Percentiles rank a stretch among this genome's conserved stretches.
These are phyloP conservation scores for Prunus yedoensis DNA, from an alignment of 331 rosid species.

Conservation along the genomic window DNA sequence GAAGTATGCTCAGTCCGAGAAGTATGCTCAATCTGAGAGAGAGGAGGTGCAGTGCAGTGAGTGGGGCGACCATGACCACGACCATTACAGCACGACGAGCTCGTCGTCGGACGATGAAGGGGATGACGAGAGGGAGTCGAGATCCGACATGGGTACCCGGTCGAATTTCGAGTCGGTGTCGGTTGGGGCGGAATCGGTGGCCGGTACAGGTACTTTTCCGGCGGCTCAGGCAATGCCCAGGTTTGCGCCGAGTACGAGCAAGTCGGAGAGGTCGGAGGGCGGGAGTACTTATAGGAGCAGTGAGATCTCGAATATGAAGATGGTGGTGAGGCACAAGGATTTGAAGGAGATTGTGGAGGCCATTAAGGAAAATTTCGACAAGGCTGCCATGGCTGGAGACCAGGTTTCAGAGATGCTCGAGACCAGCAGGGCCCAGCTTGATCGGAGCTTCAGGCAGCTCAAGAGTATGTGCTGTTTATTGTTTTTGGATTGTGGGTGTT, in stretches of 20 bases:
- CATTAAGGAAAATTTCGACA: conserved; percentile 73
- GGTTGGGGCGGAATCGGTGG: conserved; percentile 29
- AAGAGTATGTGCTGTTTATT: conserved; percentile 52
- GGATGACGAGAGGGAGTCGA: conserved; percentile 46
- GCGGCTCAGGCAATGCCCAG: conserved; percentile 18
- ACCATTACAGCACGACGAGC: conserved; percentile 71
- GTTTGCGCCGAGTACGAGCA: conserved; percentile 29
- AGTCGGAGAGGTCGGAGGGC: conserved; percentile 44
- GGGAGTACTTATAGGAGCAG: conserved; percentile 36
- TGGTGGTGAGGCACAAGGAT: conserved; percentile 89
- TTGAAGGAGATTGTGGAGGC: conserved; percentile 94
- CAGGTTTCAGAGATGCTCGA: conserved; percentile 82
- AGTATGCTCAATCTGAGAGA: conserved; percentile 40
- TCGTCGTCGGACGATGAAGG: conserved; percentile 59
- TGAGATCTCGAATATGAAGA: conserved; percentile 68
- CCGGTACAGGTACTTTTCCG: conserved; percentile 28
- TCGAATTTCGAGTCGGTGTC: conserved; percentile 67
- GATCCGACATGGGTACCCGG: conserved; percentile 65
- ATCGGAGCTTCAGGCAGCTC: conserved; percentile 84
- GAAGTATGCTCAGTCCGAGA: not conserved
- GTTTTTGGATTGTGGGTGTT: conserved; percentile 4
- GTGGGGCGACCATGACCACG: conserved; percentile 70
- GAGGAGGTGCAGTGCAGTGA: conserved; percentile 98
- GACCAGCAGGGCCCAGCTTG: conserved; percentile 76
- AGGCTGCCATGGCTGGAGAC: conserved; percentile 82